Percentiles rank a stretch among this genome's conserved stretches.
Conservation (phyloP, 495 filamentous ascomycete genomes). For the Lophiotrema nucula region DNA sequence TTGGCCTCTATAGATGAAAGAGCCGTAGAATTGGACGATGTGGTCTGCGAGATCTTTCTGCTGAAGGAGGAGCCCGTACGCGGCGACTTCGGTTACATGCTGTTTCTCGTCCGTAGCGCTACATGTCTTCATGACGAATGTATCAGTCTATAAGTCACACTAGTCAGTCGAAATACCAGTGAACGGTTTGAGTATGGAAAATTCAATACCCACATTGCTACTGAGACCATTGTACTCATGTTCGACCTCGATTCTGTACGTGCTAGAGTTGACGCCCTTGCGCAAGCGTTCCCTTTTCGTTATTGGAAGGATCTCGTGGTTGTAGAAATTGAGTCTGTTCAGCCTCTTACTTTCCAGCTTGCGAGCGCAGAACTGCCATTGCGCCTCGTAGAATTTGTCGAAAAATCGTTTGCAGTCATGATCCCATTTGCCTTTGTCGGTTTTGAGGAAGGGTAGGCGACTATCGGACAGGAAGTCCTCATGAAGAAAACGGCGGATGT, state of each 20-base stretch:
- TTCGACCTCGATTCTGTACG: constrained; percentile 12
- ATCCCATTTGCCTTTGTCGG: constrained; percentile 2
- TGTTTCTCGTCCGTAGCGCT: neutral
- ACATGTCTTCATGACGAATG: constrained; percentile 48
- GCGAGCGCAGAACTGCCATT: constrained; percentile 44
- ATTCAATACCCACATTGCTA: constrained; percentile 1
- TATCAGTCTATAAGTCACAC: constrained; percentile 16
- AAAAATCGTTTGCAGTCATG: constrained; percentile 29
- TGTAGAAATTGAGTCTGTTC: neutral
- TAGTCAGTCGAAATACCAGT: constrained; percentile 1
- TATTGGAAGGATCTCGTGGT: constrained; percentile 20
- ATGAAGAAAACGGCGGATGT: constrained; percentile 33
- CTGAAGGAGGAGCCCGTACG: constrained; percentile 36
- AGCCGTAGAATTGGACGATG: constrained; percentile 48
- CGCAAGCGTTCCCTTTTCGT: neutral
- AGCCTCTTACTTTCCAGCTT: constrained; percentile 30
- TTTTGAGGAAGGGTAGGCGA: constrained; percentile 32
- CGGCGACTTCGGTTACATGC: constrained; percentile 25
- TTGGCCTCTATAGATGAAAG: constrained; percentile 41
- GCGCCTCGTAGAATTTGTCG: constrained; percentile 33
- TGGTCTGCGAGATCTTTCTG: constrained; percentile 14
- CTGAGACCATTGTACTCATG: constrained; percentile 6
- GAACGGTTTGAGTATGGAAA: too few relatives aligned
- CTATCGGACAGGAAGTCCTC: constrained; percentile 28
- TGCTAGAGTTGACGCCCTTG: neutral